Evolutionary conservation across 768 basidiomycete genomes (phyloP), one percentile per base, ranked within the genome.

Genomic region (Panaeolus papilionaceus): DNA sequence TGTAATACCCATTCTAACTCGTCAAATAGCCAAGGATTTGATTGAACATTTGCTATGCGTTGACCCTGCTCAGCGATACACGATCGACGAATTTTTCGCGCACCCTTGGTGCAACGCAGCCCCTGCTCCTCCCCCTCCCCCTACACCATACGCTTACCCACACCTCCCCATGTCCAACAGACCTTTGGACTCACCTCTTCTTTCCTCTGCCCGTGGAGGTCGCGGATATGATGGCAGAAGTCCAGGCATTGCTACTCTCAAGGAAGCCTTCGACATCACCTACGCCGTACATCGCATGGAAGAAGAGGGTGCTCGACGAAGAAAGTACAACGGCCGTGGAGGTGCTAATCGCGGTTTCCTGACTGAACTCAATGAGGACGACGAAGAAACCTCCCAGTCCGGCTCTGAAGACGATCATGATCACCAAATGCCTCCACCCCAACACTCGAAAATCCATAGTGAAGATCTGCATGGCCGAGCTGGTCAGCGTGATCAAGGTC

Each of bases 251-350:
- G 92, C 95, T 0, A 90, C 92, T 0, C 89, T 99, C 77, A 99
- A 98, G 75, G 98, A 99, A 76, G 96, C 98, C 3, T 99, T 99
- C 79, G 98, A 99, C 77, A 92, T 99, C 75, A 97, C 98, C 1
- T 98, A 98, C 78, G 97, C 98, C 3, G 98, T 99, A 0, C 98
- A 99, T 78, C 90, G 97, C 18, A 99, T 99, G 97, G 97, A 98
- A 77, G 98, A 99, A 78, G 98, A 99, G 79, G 97, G 96, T 14
- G 93, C 93, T 0, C 86, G 94, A 65, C 83, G 94, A 63, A 86
- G 93, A 28, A 94, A 92, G 58, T 92, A 92, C 79, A 90, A 92
- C 65, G 91, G 89, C 11, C 85, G 88, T 3, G 91, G 90, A 18
- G 94, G 92, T 37, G 92, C 89, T 0, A 96, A 95, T 23, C 86